phyloP scores from a whole-genome alignment of 257 asterid species.

The Gentiana dahurica region DNA sequence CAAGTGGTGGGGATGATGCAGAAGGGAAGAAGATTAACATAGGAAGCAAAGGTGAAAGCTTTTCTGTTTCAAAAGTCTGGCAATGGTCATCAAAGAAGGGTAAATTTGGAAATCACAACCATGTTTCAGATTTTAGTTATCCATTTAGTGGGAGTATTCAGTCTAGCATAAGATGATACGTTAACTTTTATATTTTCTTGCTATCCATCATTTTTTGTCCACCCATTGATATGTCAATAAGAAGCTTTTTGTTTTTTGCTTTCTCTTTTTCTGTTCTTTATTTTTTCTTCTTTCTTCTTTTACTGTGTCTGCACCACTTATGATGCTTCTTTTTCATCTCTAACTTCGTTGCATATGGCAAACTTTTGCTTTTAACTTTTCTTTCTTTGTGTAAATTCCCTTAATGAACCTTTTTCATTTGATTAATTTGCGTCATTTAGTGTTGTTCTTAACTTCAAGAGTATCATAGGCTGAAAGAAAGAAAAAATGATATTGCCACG shows the following conservation, averaged over 20 bases:
- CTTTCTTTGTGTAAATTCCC: conserved; percentile 13
- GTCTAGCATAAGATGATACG: conserved; percentile 11
- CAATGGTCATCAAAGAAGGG: conserved; percentile 78
- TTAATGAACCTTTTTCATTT: conserved; percentile 5
- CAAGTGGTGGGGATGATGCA: conserved; percentile 9
- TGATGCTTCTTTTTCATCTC: conserved; percentile 33
- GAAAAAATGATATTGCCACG: no score
- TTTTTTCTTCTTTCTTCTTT: conserved; percentile 28
- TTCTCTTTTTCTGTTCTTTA: conserved; percentile 7
- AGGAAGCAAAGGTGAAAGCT: conserved; percentile 51
- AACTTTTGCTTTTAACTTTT: conserved; percentile 7
- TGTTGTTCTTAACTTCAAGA: neutral
- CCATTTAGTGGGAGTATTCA: conserved; percentile 25
- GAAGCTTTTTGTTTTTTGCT: conserved; percentile 17
- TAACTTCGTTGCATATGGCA: conserved; percentile 23
- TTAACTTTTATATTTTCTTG: conserved; percentile 5
- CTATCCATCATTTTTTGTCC: neutral
- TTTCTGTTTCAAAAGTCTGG: conserved; percentile 65
- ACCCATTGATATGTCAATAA: conserved; percentile 4
- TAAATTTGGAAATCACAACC: conserved; percentile 33
- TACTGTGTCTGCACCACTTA: conserved; percentile 7
- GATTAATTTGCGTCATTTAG: conserved; percentile 1
- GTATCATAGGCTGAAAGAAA: no score
- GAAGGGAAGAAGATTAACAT: conserved; percentile 35
- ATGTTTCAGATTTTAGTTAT: conserved; percentile 31